Percentiles rank a stretch among this genome's conserved stretches.
Evolutionary conservation across 1,139 yeast genomes (phyloP).

Genomic region (Geotrichum australiense): DNA sequence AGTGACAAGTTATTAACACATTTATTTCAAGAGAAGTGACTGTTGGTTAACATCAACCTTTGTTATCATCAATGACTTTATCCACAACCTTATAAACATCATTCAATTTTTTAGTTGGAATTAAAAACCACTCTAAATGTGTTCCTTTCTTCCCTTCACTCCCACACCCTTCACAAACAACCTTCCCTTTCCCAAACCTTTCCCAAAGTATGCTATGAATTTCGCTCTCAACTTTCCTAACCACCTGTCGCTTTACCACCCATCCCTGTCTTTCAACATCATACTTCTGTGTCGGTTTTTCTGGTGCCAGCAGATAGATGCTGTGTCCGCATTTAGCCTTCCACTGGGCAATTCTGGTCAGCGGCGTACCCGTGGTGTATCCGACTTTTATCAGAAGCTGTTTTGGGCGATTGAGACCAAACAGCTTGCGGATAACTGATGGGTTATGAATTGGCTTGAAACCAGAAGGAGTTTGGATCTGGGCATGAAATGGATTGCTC

Average conservation of each 20-base stretch:
- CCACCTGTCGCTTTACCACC: not conserved
- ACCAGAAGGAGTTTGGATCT: not conserved
- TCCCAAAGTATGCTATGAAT: not conserved
- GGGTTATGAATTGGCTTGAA: not conserved
- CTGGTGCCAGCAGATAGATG: not conserved
- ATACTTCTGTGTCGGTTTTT: not conserved
- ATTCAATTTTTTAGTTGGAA: not conserved
- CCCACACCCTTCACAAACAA: conserved; percentile 1
- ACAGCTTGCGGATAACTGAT: not conserved
- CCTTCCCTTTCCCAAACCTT: conserved; percentile 2
- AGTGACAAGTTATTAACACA: too few relatives aligned
- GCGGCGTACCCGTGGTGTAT: conserved; percentile 1
- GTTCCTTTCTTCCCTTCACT: not conserved
- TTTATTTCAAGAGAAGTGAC: too few relatives aligned
- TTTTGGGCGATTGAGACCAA: not conserved
- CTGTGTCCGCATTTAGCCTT: conserved; percentile 1
- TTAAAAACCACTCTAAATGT: conserved; percentile 3
- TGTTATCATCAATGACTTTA: not conserved
- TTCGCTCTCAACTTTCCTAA: not conserved
- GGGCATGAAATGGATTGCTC: not conserved
- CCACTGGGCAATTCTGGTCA: not conserved
- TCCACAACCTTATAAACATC: not conserved
- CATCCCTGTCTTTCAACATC: not conserved
- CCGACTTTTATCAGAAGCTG: conserved; percentile 1
- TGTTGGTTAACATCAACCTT: too few relatives aligned